Evolutionary conservation across 805 yeast genomes (phyloP).

Genomic region (Wickerhamomyces pijperi): DNA sequence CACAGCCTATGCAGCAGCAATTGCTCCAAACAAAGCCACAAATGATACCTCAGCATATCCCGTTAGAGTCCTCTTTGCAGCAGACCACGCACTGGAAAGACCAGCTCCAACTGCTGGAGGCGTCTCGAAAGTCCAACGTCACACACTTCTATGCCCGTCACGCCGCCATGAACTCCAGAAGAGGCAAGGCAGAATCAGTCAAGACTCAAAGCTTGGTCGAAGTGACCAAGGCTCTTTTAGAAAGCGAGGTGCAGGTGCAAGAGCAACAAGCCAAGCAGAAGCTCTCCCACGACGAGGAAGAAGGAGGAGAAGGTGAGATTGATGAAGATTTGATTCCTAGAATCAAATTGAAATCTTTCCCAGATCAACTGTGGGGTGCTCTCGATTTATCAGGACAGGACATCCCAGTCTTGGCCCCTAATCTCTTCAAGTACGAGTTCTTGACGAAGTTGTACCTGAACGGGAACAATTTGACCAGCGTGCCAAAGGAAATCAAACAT

Average conservation of each 20-base stretch:
- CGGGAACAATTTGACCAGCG: slow-evolving; percentile 61
- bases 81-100: slow-evolving; percentile 61
- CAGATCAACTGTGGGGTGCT: slow-evolving; percentile 88
- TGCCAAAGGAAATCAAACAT: slow-evolving; percentile 61
- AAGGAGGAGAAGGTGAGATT: slow-evolving; percentile 13
- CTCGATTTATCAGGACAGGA: slow-evolving; percentile 89
- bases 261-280: slow-evolving; percentile 26
- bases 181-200: slow-evolving; percentile 13
- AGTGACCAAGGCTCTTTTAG: slow-evolving; percentile 26
- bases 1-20: slow-evolving; percentile 12
- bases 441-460: slow-evolving; percentile 78
- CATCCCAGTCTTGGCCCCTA: slow-evolving; percentile 55
- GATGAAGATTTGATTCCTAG: slow-evolving; percentile 61
- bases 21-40: slow-evolving; percentile 2
- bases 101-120: slow-evolving; percentile 60
- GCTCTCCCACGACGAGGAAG: slow-evolving; percentile 27
- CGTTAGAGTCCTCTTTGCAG: slow-evolving; percentile 24
- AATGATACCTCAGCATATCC: slow-evolving; percentile 11
- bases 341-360: slow-evolving; percentile 35
- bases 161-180: slow-evolving; percentile 59
- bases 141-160: slow-evolving; percentile 81
- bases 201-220: slow-evolving; percentile 25
- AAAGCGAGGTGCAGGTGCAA: slow-evolving; percentile 8
- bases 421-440: slow-evolving; percentile 70
- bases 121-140: slow-evolving; percentile 54